Evolutionary conservation across 306 rosid species (phyloP).

Genomic region (Mucuna pruriens): DNA sequence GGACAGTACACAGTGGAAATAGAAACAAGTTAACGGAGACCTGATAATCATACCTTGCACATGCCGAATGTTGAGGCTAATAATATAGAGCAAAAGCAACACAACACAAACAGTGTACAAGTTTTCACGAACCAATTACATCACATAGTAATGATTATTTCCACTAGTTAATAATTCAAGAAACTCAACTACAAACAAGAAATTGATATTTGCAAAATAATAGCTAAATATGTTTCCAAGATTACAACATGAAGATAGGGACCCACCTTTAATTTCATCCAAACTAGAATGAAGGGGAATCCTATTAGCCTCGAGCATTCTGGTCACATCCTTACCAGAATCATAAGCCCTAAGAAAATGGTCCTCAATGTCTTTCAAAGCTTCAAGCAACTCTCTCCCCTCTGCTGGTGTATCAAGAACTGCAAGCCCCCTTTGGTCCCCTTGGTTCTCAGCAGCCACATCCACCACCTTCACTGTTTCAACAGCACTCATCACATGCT

Average conservation of each 20-base stretch:
- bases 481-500: conserved; percentile 45
- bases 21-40: conserved; percentile 1
- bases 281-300: conserved; percentile 80
- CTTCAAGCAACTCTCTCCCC: conserved; percentile 93
- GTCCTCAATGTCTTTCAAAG: conserved; percentile 82
- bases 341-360: conserved; percentile 75
- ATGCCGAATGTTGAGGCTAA: conserved; percentile 27
- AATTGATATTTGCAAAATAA: conserved; percentile 13
- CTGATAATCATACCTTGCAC: conserved; percentile 22
- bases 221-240: neutral
- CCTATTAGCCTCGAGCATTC: conserved; percentile 92
- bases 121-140: conserved; percentile 32
- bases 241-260: conserved; percentile 37
- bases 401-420: conserved; percentile 75
- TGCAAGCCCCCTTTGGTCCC: conserved; percentile 59
- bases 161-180: neutral
- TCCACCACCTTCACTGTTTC: conserved; percentile 57
- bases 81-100: conserved; percentile 1
- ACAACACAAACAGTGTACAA: conserved; percentile 6
- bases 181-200: conserved; percentile 6
- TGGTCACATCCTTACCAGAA: conserved; percentile 80
- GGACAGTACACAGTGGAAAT: conserved; percentile 14
- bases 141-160: neutral
- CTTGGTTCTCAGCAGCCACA: conserved; percentile 45
- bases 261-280: conserved; percentile 89